phyloP scores from a whole-genome alignment of 148 eudicot genomes.

The Arctostaphylos glauca region DNA sequence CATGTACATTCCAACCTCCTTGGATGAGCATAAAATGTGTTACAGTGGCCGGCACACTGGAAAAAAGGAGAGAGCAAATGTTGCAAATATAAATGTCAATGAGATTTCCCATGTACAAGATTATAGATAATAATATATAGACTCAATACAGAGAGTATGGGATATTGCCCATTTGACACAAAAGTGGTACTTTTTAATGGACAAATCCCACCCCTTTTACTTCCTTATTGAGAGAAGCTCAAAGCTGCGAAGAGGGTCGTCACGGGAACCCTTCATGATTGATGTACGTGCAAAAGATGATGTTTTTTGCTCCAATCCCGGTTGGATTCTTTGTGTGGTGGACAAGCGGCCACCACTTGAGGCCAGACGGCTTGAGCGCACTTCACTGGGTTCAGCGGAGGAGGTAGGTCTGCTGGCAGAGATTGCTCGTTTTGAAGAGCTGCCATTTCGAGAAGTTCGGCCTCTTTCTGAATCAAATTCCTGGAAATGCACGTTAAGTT shows the following conservation, averaged over 20 bases:
- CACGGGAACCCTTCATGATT: slow-evolving; percentile 52
- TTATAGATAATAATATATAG: not conserved
- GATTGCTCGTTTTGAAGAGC: slow-evolving; percentile 65
- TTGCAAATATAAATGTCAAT: not conserved
- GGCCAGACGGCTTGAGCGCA: slow-evolving; percentile 37
- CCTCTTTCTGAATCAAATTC: slow-evolving; percentile 60
- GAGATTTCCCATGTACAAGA: slow-evolving; percentile 20
- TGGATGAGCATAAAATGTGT: slow-evolving; percentile 20
- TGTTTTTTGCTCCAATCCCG: slow-evolving; percentile 46
- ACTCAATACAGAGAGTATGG: slow-evolving; percentile 7
- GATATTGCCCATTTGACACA: not conserved
- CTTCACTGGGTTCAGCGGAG: slow-evolving; percentile 37
- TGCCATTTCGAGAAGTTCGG: slow-evolving; percentile 50
- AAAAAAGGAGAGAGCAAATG: not conserved
- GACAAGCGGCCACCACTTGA: slow-evolving; percentile 47
- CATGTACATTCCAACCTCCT: slow-evolving; percentile 14
- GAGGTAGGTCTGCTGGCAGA: slow-evolving; percentile 48
- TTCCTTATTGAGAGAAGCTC: slow-evolving; percentile 82
- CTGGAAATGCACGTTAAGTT: slow-evolving; percentile 21
- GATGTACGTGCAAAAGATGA: slow-evolving; percentile 51
- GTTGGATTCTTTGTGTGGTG: slow-evolving; percentile 50
- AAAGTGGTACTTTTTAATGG: not conserved
- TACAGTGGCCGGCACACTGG: not conserved
- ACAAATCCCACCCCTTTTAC: slow-evolving; percentile 24
- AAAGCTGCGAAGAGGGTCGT: slow-evolving; percentile 84